These are phyloP conservation scores for Globisporangium middletonii DNA, from an alignment of 352 stramenopile species.

Conservation along the genomic window DNA sequence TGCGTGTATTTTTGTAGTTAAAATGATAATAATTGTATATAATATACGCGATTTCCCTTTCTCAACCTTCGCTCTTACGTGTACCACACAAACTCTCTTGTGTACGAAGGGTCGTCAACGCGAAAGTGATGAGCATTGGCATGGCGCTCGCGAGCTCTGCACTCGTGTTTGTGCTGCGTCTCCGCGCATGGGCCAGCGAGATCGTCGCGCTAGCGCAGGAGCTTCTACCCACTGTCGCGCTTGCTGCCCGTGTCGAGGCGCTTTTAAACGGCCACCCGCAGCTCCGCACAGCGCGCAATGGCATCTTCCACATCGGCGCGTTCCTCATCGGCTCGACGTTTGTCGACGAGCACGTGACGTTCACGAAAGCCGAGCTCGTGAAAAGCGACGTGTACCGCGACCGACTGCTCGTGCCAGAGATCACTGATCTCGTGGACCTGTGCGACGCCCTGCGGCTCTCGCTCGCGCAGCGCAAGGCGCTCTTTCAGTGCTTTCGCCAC, in stretches of 20 bases:
- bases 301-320: conserved; percentile 16
- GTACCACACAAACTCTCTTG: too few species aligned
- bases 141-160: too few species aligned
- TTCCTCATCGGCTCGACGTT: conserved; percentile 40
- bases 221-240: neutral
- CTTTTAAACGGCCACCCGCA: conserved; percentile 13
- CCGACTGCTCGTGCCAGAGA: conserved; percentile 48
- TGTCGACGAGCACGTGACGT: conserved; percentile 35
- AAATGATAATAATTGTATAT: too few species aligned
- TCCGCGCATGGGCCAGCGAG: neutral
- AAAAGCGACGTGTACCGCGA: conserved; percentile 66
- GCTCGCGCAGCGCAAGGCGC: conserved; percentile 43
- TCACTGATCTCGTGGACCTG: conserved; percentile 48
- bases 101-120: too few species aligned
- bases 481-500: conserved; percentile 59
- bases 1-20: too few species aligned
- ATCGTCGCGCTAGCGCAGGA: neutral
- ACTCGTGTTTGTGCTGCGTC: neutral
- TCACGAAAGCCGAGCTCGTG: conserved; percentile 38
- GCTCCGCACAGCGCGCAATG: conserved; percentile 16
- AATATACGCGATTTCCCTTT: too few species aligned
- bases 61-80: too few species aligned
- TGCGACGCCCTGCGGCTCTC: conserved; percentile 47
- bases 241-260: neutral
- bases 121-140: too few species aligned